Evolutionary conservation across 106 monocot species (phyloP).

Genomic region (Phalaenopsis equestris): DNA sequence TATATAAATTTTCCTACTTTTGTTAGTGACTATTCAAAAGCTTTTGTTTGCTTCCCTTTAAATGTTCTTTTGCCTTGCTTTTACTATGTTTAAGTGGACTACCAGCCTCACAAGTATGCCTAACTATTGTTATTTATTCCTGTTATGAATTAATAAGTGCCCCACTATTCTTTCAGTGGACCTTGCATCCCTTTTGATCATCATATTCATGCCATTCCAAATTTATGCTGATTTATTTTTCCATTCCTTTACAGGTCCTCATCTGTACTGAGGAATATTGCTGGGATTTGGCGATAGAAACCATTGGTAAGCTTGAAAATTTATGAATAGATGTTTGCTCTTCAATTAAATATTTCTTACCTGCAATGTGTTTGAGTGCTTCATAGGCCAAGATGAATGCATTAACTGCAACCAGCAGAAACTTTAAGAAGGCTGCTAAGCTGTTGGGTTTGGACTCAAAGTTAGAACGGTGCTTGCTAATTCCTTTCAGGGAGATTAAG

Average conservation of each 20-base stretch:
- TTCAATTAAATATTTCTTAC: background rate
- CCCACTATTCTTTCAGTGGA: background rate
- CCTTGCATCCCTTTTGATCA: background rate
- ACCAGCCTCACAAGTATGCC: background rate
- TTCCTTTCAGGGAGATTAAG: conserved; percentile 98
- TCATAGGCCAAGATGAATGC: conserved; percentile 56
- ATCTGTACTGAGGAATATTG: background rate
- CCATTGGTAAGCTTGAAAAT: background rate
- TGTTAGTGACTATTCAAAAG: no score
- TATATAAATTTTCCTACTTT: background rate
- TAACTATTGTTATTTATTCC: background rate
- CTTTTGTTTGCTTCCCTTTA: no score
- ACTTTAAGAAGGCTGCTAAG: conserved; percentile 86
- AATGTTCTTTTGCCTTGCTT: background rate
- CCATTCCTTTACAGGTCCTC: background rate
- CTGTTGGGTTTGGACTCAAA: conserved; percentile 80
- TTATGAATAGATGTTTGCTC: background rate
- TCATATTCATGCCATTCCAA: background rate
- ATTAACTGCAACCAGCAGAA: conserved; percentile 78
- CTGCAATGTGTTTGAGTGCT: background rate
- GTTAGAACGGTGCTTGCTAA: conserved; percentile 77
- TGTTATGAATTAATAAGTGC: background rate
- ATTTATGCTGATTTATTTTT: background rate
- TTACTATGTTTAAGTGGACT: background rate
- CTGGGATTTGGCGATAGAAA: background rate